Percentiles rank a stretch among this genome's conserved stretches.
phyloP scores from a whole-genome alignment of 345 rosid genomes.

The Draba incana region DNA sequence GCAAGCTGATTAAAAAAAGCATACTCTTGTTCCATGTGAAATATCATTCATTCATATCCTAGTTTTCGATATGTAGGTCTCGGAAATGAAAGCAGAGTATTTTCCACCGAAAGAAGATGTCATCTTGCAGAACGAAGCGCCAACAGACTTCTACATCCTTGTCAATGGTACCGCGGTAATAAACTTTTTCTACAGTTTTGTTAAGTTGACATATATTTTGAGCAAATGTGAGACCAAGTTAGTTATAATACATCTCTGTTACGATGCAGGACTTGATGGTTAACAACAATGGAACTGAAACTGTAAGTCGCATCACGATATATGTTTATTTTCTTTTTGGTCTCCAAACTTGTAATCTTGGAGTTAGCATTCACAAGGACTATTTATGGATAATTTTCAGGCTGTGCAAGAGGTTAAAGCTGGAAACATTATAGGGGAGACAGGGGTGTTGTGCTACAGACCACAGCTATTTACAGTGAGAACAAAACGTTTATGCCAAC shows the following conservation, averaged over 20 bases:
- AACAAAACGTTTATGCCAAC: constrained; percentile 86
- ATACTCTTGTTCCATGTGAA: constrained; percentile 15
- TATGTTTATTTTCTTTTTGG: neutral
- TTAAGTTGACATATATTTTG: constrained; percentile 1
- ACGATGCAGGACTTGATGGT: constrained; percentile 57
- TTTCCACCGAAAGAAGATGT: constrained; percentile 92
- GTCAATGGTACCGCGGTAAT: constrained; percentile 76
- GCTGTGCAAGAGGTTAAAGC: constrained; percentile 67
- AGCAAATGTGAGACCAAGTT: neutral
- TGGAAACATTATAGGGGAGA: constrained; percentile 87
- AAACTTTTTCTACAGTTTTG: neutral
- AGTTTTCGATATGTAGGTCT: constrained; percentile 47
- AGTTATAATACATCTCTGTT: neutral
- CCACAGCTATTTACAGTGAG: constrained; percentile 91
- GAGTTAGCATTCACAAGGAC: constrained; percentile 21
- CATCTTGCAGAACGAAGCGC: constrained; percentile 81
- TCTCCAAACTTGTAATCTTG: constrained; percentile 3
- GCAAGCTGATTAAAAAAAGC: constrained; percentile 19
- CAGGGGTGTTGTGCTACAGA: constrained; percentile 82
- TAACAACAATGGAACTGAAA: constrained; percentile 54
- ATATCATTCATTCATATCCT: neutral
- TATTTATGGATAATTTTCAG: constrained; percentile 47
- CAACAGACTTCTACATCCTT: constrained; percentile 77
- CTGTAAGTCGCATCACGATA: constrained; percentile 41
- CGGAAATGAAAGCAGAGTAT: constrained; percentile 86